Evolutionary conservation across 1,284 basidiomycete species (phyloP), one percentile per base, ranked within the genome.

Genomic region (Takashimella koratensis): DNA sequence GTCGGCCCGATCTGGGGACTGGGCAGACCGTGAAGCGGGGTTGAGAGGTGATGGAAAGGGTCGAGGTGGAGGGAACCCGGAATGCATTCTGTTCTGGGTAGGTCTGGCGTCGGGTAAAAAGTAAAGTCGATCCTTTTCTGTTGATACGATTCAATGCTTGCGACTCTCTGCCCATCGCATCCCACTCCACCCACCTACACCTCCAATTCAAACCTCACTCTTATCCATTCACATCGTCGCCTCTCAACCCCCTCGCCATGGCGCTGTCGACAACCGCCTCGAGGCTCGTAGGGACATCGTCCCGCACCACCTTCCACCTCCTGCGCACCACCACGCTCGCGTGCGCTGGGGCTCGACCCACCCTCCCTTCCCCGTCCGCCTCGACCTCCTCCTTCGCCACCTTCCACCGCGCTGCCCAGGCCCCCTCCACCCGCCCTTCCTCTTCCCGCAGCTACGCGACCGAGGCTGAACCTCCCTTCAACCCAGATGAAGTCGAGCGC

Each of bases 401-500:
- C 43, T 23, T 49, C 40, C 10, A 41, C 41, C 24, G 43, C 44
- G 8, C 23, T 39, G 12, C 45, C 25, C 30, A 36, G 36, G 49
- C 30, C 26, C 19, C 22, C 13, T 19, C 45, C 19, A 19, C 36
- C 25, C 45, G 45, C n/a, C 24, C 22, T 30, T 36, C 49, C 23
- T 48, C 45, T 27, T 36, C 27, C 45, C 58, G 58, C 52, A 50
- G 26, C 47, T 60, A 51, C 49, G 70, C 70, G 13, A 68, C 69
- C 39, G 68, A 67, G 53, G 60, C 64, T n/a, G 56, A 57, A 21
- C 53, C 52, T 22, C 53, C 56, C 19, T 76, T 73, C 56, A 66
- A 76, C 56, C 72, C 68, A 5, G 58, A 65, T 22, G 58, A 53
- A 23, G 80, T 91, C 24, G 88, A 94, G 62, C 83, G 92, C 11